Base-by-base conservation (phyloP, 495 filamentous ascomycete species). In the Evansstolkia leycettana region DNA sequence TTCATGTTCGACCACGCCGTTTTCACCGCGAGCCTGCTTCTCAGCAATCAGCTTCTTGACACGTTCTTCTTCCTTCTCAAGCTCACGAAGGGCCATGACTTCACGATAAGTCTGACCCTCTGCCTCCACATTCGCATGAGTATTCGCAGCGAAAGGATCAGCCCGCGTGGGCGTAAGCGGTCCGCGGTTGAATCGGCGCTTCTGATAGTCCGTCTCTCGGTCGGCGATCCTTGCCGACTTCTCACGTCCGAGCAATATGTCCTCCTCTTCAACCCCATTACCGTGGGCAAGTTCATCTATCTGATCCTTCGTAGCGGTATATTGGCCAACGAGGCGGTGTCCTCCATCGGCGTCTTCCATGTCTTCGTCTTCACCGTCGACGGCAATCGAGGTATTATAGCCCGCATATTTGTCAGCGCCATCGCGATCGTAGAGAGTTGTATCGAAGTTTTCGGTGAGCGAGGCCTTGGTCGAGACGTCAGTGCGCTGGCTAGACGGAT, bases 171-270 rank as follows among this genome's bases (percentile, higher is more conserved):
- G 89, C 11, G 84, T 88, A 39, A 95, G 65, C 26, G 60, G 51
- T 34, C 77, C 81, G 31, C 90, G 84, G 48, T 90, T 74, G 51
- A 89, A 86, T 33, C 85, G 76, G 37, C 88, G 84, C 63, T 94
- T 94, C 60, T 99, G 92, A 52, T 99, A 99, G 51, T 95, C 89
- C 37, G 88, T 92, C 66, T 96, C 87, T 41, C 92, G 77, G 46
- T 88, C 84, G 13, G 80, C 72, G 54, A 99, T 94, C 48, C 86
- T 78, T 15, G 80, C 84, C 54, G 82, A 76, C 62, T 90, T 82
- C 62, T 95, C 90, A 51, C 84, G 79, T 19, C 80, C 81, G 24
- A 85, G 67, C 41, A 99, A 65, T 9, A 86, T 82, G 51, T 99
- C 92, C 43, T 90, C 88, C 56, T 95, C 89, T 54, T 88, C 84